Percentiles rank a stretch among this genome's conserved stretches.
These are phyloP conservation scores for Xylaria polymorpha DNA, from an alignment of 2,329 filamentous ascomycete genomes.

Conservation along the genomic window DNA sequence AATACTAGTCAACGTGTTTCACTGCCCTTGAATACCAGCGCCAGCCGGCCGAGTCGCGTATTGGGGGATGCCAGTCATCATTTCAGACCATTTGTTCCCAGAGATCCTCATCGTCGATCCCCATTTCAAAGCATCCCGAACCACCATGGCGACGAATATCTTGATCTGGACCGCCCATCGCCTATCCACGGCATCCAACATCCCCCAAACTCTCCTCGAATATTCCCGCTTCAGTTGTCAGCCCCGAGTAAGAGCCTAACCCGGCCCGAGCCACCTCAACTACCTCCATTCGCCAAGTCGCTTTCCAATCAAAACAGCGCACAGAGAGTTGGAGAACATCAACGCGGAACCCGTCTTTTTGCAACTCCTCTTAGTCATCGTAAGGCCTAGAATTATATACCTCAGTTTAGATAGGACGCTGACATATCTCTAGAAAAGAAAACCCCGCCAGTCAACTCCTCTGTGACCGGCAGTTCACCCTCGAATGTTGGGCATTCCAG, in stretches of 20 bases:
- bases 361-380: slow-evolving; percentile 42
- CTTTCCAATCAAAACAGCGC: slow-evolving; percentile 35
- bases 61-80: slow-evolving; percentile 50
- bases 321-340: slow-evolving; percentile 38
- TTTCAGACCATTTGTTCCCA: slow-evolving; percentile 43
- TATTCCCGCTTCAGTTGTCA: slow-evolving; percentile 12
- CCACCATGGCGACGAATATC: slow-evolving; percentile 13
- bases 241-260: neutral
- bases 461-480: slow-evolving; percentile 44
- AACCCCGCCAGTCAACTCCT: slow-evolving; percentile 37
- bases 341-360: slow-evolving; percentile 37
- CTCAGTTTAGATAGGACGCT: slow-evolving; percentile 22
- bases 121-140: slow-evolving; percentile 38
- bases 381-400: slow-evolving; percentile 31
- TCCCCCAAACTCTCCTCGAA: neutral
- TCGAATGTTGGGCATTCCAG: slow-evolving; percentile 45
- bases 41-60: slow-evolving; percentile 41
- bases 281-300: slow-evolving; percentile 35
- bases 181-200: neutral
- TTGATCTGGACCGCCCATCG: neutral
- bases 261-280: slow-evolving; percentile 25
- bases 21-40: slow-evolving; percentile 34
- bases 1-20: slow-evolving; percentile 40
- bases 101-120: slow-evolving; percentile 36
- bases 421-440: slow-evolving; percentile 37